These are phyloP conservation scores for Pestalotiopsis fici DNA, from an alignment of 2,329 filamentous ascomycete species.

Conservation along the genomic window DNA sequence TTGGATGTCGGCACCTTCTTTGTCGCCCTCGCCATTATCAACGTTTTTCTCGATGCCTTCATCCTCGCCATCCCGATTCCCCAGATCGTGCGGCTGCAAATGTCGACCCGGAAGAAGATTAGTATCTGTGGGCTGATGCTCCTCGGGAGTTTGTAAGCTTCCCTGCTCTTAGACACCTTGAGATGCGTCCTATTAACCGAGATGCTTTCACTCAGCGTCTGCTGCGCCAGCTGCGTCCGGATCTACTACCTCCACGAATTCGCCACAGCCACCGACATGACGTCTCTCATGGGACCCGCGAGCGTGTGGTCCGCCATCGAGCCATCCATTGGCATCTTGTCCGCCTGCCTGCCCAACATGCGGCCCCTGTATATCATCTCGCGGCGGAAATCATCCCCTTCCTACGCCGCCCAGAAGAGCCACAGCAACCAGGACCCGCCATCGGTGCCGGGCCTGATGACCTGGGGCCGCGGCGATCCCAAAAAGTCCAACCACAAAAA, in stretches of 20 bases:
- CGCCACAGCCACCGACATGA: background rate
- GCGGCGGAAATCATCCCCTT: background rate
- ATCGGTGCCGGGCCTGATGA: background rate
- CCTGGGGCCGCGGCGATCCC: background rate
- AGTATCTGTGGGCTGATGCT: background rate
- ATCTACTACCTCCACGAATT: background rate
- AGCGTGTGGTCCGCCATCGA: constrained; percentile 1
- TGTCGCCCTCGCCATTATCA: background rate
- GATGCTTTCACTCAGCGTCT: background rate
- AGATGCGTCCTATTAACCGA: background rate
- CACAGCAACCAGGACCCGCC: background rate
- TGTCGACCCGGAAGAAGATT: background rate
- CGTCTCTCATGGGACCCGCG: background rate
- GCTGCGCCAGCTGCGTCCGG: background rate
- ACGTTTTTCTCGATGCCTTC: background rate
- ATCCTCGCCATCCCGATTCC: background rate
- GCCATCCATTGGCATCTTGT: background rate
- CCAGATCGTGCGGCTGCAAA: background rate
- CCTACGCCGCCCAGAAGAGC: background rate
- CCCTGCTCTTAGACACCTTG: no score
- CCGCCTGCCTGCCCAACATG: background rate
- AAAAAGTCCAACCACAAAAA: background rate
- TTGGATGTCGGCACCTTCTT: background rate
- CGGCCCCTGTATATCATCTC: background rate
- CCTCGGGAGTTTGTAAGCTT: background rate